Conservation (phyloP, 768 basidiomycete genomes). For the Mycena crocata region DNA sequence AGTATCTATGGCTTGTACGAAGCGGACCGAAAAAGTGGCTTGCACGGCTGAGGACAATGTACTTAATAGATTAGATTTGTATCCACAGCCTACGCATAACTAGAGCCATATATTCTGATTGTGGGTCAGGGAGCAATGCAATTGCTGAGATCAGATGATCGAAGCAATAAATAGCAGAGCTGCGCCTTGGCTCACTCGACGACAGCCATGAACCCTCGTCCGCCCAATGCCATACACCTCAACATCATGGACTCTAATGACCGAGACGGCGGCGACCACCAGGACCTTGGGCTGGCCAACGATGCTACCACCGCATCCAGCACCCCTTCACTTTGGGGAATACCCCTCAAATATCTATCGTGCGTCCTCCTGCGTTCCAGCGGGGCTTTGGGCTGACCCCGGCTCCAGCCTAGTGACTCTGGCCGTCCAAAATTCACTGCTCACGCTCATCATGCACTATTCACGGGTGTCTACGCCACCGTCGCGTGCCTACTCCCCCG, state of each 20-base stretch:
- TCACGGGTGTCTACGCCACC: conserved; percentile 87
- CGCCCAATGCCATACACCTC: conserved; percentile 43
- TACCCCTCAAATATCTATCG: conserved; percentile 87
- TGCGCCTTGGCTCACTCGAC: neutral
- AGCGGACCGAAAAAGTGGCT: conserved; percentile 63
- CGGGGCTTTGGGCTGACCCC: neutral
- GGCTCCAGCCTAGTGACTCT: conserved; percentile 78
- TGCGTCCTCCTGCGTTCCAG: conserved; percentile 49
- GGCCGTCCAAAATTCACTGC: conserved; percentile 90
- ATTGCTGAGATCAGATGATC: conserved; percentile 22
- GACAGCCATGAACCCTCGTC: conserved; percentile 17
- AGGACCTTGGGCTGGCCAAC: conserved; percentile 54
- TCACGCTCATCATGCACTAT: conserved; percentile 97
- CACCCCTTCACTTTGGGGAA: conserved; percentile 70
- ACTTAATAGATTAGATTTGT: conserved; percentile 1
- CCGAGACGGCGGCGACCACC: conserved; percentile 44
- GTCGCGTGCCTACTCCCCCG: conserved; percentile 88
- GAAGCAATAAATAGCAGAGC: neutral
- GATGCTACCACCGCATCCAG: conserved; percentile 47
- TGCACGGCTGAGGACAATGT: conserved; percentile 9
- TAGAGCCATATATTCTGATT: neutral
- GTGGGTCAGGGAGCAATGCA: conserved; percentile 11
- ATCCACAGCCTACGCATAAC: conserved; percentile 14
- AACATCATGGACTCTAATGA: conserved; percentile 44
- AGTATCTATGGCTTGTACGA: conserved; percentile 85